Percentiles rank a stretch among this genome's conserved stretches.
Conservation (phyloP, 139 green algal species). For the Zygnema cylindricum region DNA sequence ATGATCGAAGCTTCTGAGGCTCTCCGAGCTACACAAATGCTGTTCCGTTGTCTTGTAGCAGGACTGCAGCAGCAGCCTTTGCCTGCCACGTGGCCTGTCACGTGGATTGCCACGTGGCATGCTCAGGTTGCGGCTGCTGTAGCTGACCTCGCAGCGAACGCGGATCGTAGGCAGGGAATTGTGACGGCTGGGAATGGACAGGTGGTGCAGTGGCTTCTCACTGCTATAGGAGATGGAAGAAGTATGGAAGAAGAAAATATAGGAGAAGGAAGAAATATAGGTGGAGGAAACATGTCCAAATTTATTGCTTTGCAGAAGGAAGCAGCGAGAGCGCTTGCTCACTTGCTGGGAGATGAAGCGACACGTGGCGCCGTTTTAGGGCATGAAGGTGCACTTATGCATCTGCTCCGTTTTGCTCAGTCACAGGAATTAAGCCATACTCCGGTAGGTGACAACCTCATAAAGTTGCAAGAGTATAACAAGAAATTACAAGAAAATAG, state of each 20-base stretch:
- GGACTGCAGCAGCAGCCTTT: not conserved
- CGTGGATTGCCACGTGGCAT: too few relatives aligned
- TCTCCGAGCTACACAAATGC: not conserved
- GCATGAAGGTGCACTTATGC: not conserved
- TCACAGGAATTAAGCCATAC: not conserved
- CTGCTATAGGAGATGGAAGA: not conserved
- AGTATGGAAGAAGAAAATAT: not conserved
- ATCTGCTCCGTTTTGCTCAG: not conserved
- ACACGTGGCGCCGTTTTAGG: not conserved
- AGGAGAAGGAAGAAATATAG: not conserved
- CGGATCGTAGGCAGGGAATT: not conserved
- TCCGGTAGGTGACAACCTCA: not conserved
- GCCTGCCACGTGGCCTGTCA: too few relatives aligned
- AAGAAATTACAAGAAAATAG: too few relatives aligned
- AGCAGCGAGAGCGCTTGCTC: not conserved
- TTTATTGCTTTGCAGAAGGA: not conserved
- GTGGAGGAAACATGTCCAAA: not conserved
- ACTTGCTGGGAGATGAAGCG: not conserved
- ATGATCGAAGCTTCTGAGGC: not conserved
- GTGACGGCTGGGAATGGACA: not conserved
- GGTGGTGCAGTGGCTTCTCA: slow-evolving; percentile 1
- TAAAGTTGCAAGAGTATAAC: too few relatives aligned
- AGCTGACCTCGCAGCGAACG: slow-evolving; percentile 14
- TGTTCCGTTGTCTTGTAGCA: not conserved
- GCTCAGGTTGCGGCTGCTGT: not conserved